These are phyloP conservation scores for Chaetomium sp. DNA, from an alignment of 2,329 filamentous ascomycete species.

Conservation along the genomic window DNA sequence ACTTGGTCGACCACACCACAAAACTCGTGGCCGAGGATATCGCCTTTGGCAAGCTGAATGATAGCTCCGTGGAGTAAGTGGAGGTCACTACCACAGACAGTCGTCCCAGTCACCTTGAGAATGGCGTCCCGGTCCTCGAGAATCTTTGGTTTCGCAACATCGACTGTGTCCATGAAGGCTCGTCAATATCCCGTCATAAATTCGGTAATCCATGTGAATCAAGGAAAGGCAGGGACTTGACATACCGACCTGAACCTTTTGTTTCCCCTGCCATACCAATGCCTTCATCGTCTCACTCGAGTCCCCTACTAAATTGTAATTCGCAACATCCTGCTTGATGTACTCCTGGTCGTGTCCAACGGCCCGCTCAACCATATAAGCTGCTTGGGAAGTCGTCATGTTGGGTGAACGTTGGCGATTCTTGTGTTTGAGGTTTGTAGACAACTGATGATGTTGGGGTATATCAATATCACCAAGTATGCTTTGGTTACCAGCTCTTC, in stretches of 20 bases:
- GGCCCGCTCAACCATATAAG: slow-evolving; percentile 57
- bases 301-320: slow-evolving; percentile 44
- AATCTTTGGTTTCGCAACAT: slow-evolving; percentile 64
- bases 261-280: slow-evolving; percentile 75
- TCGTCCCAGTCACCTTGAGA: slow-evolving; percentile 64
- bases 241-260: slow-evolving; percentile 61
- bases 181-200: too few species aligned
- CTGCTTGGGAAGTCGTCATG: slow-evolving; percentile 60
- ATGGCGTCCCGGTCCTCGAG: slow-evolving; percentile 72
- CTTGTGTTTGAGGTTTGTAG: neutral
- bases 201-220: neutral
- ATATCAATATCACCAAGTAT: neutral
- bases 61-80: slow-evolving; percentile 52
- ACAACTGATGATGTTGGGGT: neutral
- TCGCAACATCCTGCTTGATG: slow-evolving; percentile 62
- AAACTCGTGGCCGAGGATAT: slow-evolving; percentile 62
- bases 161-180: slow-evolving; percentile 31
- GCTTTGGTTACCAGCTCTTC: too few species aligned
- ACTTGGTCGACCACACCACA: slow-evolving; percentile 50
- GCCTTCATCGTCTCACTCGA: slow-evolving; percentile 66
- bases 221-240: neutral
- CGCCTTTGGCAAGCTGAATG: slow-evolving; percentile 54
- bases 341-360: slow-evolving; percentile 63
- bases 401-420: slow-evolving; percentile 16
- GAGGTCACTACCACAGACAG: slow-evolving; percentile 53